Conservation (phyloP, 306 rosid genomes). For the Prunus mira region DNA sequence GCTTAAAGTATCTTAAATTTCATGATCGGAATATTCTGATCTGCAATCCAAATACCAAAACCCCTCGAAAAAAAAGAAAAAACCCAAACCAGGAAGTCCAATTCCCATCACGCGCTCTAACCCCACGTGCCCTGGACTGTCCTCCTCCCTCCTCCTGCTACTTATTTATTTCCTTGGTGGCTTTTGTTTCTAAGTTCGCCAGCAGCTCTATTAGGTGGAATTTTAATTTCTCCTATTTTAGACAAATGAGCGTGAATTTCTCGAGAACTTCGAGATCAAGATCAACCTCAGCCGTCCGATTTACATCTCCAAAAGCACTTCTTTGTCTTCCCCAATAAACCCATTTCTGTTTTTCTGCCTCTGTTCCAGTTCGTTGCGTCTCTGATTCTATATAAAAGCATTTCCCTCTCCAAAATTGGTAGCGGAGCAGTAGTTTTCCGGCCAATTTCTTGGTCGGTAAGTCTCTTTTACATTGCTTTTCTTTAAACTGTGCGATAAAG, state of each 20-base stretch:
- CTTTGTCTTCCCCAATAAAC: neutral
- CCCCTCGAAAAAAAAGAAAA: no score
- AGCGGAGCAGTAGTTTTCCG: slow-evolving; percentile 4
- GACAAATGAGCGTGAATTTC: slow-evolving; percentile 23
- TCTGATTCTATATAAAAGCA: neutral
- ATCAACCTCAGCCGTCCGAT: slow-evolving; percentile 12
- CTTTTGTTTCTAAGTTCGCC: no score
- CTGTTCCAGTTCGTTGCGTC: neutral
- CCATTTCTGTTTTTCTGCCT: neutral
- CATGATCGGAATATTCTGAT: no score
- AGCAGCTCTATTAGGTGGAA: no score
- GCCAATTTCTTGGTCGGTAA: slow-evolving; percentile 38
- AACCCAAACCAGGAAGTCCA: no score
- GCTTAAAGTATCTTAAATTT: no score
- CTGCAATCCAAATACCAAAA: no score
- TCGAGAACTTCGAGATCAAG: slow-evolving; percentile 1
- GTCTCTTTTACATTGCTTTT: slow-evolving; percentile 14
- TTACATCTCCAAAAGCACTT: neutral
- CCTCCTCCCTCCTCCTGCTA: no score
- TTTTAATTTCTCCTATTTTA: neutral
- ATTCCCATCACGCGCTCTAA: no score
- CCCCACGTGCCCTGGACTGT: no score
- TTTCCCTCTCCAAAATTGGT: neutral
- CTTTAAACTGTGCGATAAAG: neutral
- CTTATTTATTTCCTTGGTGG: no score